phyloP scores from a whole-genome alignment of 2,329 filamentous ascomycete species.

The Colletotrichum sidae region DNA sequence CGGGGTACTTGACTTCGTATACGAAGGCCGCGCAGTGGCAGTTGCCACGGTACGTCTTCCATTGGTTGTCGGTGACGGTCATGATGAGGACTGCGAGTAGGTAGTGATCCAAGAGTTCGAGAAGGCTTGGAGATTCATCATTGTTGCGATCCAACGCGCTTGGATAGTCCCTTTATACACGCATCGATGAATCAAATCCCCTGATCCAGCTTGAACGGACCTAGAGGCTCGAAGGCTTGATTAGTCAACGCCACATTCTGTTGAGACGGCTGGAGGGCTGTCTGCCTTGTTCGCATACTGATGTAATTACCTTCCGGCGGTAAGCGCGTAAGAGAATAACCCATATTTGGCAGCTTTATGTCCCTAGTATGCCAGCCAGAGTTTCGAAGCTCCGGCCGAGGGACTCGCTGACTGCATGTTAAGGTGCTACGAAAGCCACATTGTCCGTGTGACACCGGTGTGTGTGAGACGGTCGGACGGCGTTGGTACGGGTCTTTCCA shows the following conservation, averaged over 20 bases:
- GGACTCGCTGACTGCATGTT: slow-evolving; percentile 7
- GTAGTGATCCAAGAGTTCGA: too few species aligned
- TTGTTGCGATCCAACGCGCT: too few species aligned
- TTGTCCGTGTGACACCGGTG: too few species aligned
- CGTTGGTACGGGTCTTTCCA: too few species aligned
- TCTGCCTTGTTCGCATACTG: neutral
- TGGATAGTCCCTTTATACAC: too few species aligned
- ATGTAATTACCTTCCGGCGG: neutral
- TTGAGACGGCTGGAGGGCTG: slow-evolving; percentile 19
- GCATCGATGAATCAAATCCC: too few species aligned
- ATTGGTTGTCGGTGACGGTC: slow-evolving; percentile 12
- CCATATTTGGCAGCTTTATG: neutral
- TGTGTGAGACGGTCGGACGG: too few species aligned
- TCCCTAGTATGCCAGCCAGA: too few species aligned
- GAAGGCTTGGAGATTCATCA: neutral
- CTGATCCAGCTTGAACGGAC: neutral
- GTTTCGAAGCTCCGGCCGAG: neutral
- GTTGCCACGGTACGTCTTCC: slow-evolving; percentile 63
- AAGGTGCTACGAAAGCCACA: too few species aligned
- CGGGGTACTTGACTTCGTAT: slow-evolving; percentile 64
- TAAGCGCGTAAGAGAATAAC: neutral
- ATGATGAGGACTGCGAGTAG: neutral
- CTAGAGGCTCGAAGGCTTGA: neutral
- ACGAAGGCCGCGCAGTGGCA: slow-evolving; percentile 68
- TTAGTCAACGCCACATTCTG: slow-evolving; percentile 21